Conservation (phyloP, 2,329 filamentous ascomycete species). For the Emericellopsis atlantica region DNA sequence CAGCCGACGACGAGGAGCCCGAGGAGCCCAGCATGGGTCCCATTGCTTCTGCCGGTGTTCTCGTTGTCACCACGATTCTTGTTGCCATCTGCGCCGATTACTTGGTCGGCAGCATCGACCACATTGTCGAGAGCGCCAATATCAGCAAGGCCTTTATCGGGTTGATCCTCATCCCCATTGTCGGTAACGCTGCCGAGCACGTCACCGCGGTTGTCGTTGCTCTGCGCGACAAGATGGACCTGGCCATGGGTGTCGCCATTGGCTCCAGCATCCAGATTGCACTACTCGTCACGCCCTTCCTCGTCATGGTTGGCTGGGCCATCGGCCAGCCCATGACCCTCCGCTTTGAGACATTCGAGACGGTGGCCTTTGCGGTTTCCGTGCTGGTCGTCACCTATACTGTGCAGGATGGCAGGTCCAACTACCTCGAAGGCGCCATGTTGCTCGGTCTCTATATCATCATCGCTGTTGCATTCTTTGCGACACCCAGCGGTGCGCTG, state of each 20-base stretch:
- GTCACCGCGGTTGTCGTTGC: conserved; percentile 73
- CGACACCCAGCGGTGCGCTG: conserved; percentile 34
- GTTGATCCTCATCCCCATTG: conserved; percentile 66
- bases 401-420: conserved; percentile 71
- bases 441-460: conserved; percentile 40
- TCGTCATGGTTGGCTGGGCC: conserved; percentile 73
- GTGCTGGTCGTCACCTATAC: conserved; percentile 65
- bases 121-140: conserved; percentile 53
- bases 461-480: conserved; percentile 48
- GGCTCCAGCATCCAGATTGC: conserved; percentile 76
- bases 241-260: conserved; percentile 67
- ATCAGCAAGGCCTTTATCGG: conserved; percentile 76
- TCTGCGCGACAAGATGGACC: conserved; percentile 63
- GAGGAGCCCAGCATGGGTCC: conserved; percentile 45
- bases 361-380: conserved; percentile 63
- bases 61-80: conserved; percentile 57
- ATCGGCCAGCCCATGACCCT: conserved; percentile 62
- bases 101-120: conserved; percentile 64
- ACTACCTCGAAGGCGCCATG: conserved; percentile 75
- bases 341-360: conserved; percentile 68
- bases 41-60: conserved; percentile 49
- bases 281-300: conserved; percentile 65
- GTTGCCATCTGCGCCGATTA: conserved; percentile 68
- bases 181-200: conserved; percentile 71
- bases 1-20: conserved; percentile 29